These are phyloP conservation scores for Exophiala xenobiotica DNA, from an alignment of 2,329 filamentous ascomycete genomes.

Conservation along the genomic window DNA sequence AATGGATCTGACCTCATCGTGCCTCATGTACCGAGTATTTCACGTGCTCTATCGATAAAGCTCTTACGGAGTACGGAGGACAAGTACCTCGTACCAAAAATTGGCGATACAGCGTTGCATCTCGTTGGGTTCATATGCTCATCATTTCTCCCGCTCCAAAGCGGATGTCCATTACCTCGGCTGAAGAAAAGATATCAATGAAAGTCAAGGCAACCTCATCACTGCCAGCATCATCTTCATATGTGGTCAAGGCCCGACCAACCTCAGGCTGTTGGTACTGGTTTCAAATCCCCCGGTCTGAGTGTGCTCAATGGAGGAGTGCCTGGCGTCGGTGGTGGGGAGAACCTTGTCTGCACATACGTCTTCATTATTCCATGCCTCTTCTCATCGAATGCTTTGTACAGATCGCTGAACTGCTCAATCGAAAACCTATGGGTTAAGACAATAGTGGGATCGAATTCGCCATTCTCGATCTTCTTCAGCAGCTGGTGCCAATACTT, in stretches of 20 bases:
- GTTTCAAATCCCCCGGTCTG: constrained; percentile 15
- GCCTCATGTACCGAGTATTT: neutral
- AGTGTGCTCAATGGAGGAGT: constrained; percentile 17
- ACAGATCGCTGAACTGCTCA: constrained; percentile 19
- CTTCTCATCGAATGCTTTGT: constrained; percentile 17
- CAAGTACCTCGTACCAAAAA: too few relatives aligned
- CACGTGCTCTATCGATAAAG: neutral
- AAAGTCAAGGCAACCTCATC: too few relatives aligned
- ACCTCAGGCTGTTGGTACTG: neutral
- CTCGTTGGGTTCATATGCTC: too few relatives aligned
- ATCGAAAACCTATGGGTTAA: constrained; percentile 17
- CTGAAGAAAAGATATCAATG: too few relatives aligned
- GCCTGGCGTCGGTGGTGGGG: constrained; percentile 12
- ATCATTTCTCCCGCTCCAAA: too few relatives aligned
- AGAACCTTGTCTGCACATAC: constrained; percentile 23
- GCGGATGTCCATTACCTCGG: too few relatives aligned
- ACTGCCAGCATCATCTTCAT: too few relatives aligned
- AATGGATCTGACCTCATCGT: too few relatives aligned
- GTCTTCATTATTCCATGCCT: constrained; percentile 22
- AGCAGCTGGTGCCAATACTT: constrained; percentile 54
- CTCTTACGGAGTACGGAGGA: neutral
- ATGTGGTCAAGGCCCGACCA: too few relatives aligned
- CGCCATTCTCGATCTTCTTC: constrained; percentile 39
- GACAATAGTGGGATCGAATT: constrained; percentile 19
- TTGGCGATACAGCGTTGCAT: too few relatives aligned